Base-by-base conservation (phyloP, 2,329 filamentous ascomycete genomes). In the Alternaria postmessia region DNA sequence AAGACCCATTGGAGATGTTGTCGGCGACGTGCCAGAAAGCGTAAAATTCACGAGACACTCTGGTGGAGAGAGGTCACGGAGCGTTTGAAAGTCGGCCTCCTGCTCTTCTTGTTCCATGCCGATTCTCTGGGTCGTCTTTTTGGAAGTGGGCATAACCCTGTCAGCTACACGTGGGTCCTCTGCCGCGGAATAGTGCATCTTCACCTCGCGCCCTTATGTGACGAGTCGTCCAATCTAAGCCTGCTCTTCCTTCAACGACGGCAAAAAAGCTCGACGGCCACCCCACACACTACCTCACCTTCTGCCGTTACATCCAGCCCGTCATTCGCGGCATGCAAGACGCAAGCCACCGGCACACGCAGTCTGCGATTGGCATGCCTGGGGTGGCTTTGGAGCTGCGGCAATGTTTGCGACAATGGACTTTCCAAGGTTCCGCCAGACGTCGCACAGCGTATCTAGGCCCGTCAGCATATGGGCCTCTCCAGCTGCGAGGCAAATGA, bases 141-240 rank as follows among this genome's bases (percentile, higher is more conserved):
- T 24, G 22, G 36, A 20, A 42, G 51, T 58, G 62, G 57, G 61
- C 57, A 52, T 56, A 32, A 58, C 61, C 61, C 63, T 58, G 62
- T 41, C 51, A 51, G 42, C 52, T 26, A 56, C 65, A 68, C 65
- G 65, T 68, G 65, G 63, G 65, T 56, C 61, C 62, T 44, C 52
- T 57, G 54, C 48, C 39, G 59, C 48, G 63, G 63, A 66, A 53
- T 51, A 30, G 38, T 55, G 59, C 52, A 54, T 51, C 34, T 51
- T 55, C 51, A 53, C 51, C 34, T 49, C 52, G 38, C 24, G 28
- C 46, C 62, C 54, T 55, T 41, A 11, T 24, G 46, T 38, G 51
- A 56, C 47, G 59, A 57, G 38, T 52, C 9, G 39, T 53, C 51
- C 61, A 47, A 41, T 52, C 48, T 58, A 34, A 18, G 24, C 34